Conservation (phyloP, 768 basidiomycete species). For the Clathrus columnatus region DNA sequence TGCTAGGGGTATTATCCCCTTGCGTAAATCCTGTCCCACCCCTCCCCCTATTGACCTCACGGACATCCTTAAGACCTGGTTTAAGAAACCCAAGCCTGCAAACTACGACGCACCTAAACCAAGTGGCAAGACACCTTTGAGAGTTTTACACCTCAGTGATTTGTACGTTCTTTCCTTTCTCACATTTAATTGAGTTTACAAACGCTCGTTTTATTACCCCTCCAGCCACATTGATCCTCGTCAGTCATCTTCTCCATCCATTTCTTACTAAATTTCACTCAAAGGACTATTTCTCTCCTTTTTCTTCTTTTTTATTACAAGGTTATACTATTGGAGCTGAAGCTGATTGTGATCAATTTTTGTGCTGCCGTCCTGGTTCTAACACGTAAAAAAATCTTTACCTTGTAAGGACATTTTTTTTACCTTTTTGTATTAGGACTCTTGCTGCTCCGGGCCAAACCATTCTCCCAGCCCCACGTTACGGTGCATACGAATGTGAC, state of each 20-base stretch:
- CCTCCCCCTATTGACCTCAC: not conserved
- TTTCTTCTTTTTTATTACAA: too few relatives aligned
- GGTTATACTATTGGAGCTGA: slow-evolving; percentile 19
- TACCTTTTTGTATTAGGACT: too few relatives aligned
- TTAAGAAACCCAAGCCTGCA: not conserved
- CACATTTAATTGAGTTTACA: not conserved
- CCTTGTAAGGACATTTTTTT: not conserved
- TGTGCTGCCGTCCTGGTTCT: slow-evolving; percentile 16
- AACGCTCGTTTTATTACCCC: not conserved
- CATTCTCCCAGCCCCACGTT: slow-evolving; percentile 18
- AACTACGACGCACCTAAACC: not conserved
- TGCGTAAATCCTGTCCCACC: not conserved
- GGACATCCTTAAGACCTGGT: not conserved
- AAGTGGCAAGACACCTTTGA: not conserved
- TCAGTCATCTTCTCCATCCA: not conserved
- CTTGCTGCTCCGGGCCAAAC: not conserved
- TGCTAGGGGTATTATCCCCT: not conserved
- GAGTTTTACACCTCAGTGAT: not conserved
- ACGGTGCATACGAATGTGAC: slow-evolving; percentile 18
- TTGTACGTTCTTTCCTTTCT: not conserved
- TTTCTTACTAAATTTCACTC: too few relatives aligned
- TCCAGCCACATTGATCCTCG: slow-evolving; percentile 17
- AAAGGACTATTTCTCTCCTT: too few relatives aligned
- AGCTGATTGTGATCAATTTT: slow-evolving; percentile 14
- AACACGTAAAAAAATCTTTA: slow-evolving; percentile 3